Base-by-base conservation (phyloP, 371 early-diverging fungal species). In the Caulochytrium protostelioides region DNA sequence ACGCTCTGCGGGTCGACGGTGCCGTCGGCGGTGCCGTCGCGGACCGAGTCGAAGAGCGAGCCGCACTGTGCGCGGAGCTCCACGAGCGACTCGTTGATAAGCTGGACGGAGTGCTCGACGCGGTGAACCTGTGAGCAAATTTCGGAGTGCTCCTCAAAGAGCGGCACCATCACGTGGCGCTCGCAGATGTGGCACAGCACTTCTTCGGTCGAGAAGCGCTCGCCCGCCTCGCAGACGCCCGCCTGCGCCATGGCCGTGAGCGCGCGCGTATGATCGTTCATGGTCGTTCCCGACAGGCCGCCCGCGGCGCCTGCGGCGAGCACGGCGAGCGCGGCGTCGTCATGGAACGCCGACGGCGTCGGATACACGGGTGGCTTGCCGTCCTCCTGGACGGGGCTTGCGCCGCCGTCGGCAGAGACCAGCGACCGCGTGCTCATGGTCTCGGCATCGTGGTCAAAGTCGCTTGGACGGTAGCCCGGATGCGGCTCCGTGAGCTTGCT, bases 111-210 rank as follows among this genome's bases (percentile, higher is more conserved):
- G 70, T 72, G 73, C 47, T 81, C 81, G 1, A 62, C 60, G 30
- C 74, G 66, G 55, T 84, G 79, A 22, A 79, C 70, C 30, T 75
- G 72, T n/a, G 64, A 56, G 45, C 85, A 84, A 2, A 59, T 37
- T 25, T 56, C 63, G 9, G 73, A 62, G 49, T 84, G 85, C 37
- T 72, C 70, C 38, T 76, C 77, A 50, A 84, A 82, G 28, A 73
- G 63, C 1, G 69, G 45, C 12, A 72, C 71, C 1, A 78, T 72
- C 13, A 80, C 62, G 44, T 59, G 62, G 28, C 70, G 57, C 37
- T 85, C 85, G 38, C 85, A 85, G 7, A 85, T 70, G 22, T 71
- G 70, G 49, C 85, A 85, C 1, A 79, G 54, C 1, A 63, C 64
- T 3, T n/a, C n/a, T n/a, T n/a, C n/a, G 34, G 35, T 33, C n/a